Evolutionary conservation across 2,329 filamentous ascomycete genomes (phyloP), one percentile per base, ranked within the genome.

Genomic region (Fonsecaea pedrosoi): DNA sequence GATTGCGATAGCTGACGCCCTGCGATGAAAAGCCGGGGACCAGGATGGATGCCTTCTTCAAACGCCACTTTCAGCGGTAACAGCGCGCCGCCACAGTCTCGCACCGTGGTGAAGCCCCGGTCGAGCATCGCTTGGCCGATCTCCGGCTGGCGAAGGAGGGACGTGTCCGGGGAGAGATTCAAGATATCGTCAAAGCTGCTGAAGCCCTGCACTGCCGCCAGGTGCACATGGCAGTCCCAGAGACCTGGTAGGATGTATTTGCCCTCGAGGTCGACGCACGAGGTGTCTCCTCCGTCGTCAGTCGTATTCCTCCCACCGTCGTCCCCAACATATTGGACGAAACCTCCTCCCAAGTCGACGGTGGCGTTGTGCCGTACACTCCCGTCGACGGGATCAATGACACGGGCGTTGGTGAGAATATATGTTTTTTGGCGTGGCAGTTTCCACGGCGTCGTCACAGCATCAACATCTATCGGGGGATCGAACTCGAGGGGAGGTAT

Each of bases 21-120:
- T 1, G 84, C 79, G 35, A 87, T 85, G 74, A 87, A 87, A 3
- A 88, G 74, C 9, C 86, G 76, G 0, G 86, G 86, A 0, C 86
- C 86, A 0, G 82, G 81, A 48, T 85, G 80, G 0, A 87, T 79
- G 1, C 82, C 82, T 25, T 88, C 85, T 0, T 78, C 80, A n/a
- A 88, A 79, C 1, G 86, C 85, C 69, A 87, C 79, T 70, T 85
- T 85, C n/a, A 89, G 77, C 0, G 86, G 84, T 0, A 84, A 75
- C 0, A 79, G 78, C 1, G 86, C 86, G 5, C 87, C 87, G 0
- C 86, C 86, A 38, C 83, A 86, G 71, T 89, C 86, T 3, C 87
- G 81, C 2, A 86, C 80, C 1, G 80, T 84, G 1, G 87, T 89
- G 76, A 88, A 89, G 2, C 87, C 87, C 15, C 86, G 81, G 53